These are phyloP conservation scores for Rhodotorula graminis DNA, from an alignment of 768 basidiomycete species.

Conservation along the genomic window DNA sequence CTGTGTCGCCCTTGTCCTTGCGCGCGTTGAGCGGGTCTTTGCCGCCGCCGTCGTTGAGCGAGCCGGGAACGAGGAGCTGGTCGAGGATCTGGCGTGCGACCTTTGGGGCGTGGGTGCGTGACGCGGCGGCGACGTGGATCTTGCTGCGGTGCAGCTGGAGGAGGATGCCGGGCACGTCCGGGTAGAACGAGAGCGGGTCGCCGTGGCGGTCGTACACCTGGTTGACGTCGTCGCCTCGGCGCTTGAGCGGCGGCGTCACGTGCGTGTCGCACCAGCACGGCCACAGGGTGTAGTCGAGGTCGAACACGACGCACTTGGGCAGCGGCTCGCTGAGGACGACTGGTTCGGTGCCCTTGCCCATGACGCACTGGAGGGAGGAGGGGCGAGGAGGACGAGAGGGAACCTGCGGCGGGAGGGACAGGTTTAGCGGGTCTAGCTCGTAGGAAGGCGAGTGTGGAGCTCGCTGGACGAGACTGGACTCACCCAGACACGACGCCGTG, in stretches of 20 bases:
- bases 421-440: no score
- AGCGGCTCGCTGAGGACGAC: conserved; percentile 34
- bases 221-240: conserved; percentile 47
- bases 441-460: no score
- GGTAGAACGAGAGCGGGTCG: neutral
- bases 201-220: conserved; percentile 45
- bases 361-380: neutral
- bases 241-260: conserved; percentile 52
- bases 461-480: no score
- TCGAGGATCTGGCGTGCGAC: conserved; percentile 70
- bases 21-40: conserved; percentile 42
- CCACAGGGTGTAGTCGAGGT: conserved; percentile 60
- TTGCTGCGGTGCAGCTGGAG: conserved; percentile 92
- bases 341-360: neutral
- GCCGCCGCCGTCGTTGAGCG: conserved; percentile 29
- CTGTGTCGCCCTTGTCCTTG: neutral
- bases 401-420: no score
- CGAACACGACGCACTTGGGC: conserved; percentile 70
- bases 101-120: conserved; percentile 67
- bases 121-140: conserved; percentile 94
- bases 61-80: conserved; percentile 46
- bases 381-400: no score
- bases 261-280: conserved; percentile 51
- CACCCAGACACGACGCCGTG: no score
- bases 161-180: conserved; percentile 66